Percentiles rank a stretch among this genome's conserved stretches.
These are phyloP conservation scores for Wickerhamomyces chambardii DNA, from an alignment of 805 yeast genomes.

Conservation along the genomic window DNA sequence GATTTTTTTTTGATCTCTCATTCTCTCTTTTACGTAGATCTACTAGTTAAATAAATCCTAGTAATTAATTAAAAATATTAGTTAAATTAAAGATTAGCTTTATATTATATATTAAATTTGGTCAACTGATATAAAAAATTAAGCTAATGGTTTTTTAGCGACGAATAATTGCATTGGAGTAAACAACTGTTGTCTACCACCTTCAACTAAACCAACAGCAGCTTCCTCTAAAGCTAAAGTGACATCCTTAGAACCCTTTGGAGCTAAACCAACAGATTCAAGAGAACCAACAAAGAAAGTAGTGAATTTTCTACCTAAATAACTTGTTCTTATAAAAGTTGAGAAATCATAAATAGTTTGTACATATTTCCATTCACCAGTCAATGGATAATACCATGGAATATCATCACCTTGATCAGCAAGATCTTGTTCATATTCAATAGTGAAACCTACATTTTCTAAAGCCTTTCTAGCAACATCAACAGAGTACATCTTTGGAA, in stretches of 20 bases:
- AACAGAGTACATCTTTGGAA: slow-evolving; percentile 89
- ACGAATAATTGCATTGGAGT: slow-evolving; percentile 97
- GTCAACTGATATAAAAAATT: too few species aligned
- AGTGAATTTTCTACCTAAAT: slow-evolving; percentile 78
- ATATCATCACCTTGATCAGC: slow-evolving; percentile 76
- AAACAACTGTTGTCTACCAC: slow-evolving; percentile 83
- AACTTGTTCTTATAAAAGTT: slow-evolving; percentile 85
- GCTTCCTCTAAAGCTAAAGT: slow-evolving; percentile 94
- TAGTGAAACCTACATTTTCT: slow-evolving; percentile 77
- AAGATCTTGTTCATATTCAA: slow-evolving; percentile 68
- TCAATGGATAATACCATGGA: slow-evolving; percentile 97
- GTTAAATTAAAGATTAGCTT: too few species aligned
- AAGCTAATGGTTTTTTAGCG: slow-evolving; percentile 63
- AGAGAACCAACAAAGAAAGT: slow-evolving; percentile 71
- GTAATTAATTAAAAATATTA: too few species aligned
- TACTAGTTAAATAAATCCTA: too few species aligned
- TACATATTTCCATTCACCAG: slow-evolving; percentile 88
- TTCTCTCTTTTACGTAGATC: too few species aligned
- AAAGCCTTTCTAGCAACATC: slow-evolving; percentile 86
- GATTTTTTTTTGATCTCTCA: too few species aligned
- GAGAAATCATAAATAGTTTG: slow-evolving; percentile 71
- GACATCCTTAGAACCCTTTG: slow-evolving; percentile 85
- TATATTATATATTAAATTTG: too few species aligned
- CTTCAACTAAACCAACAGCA: slow-evolving; percentile 88
- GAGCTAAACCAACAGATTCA: slow-evolving; percentile 84